phyloP scores from a whole-genome alignment of 2,329 filamentous ascomycete species.

The Talaromyces rugulosus region DNA sequence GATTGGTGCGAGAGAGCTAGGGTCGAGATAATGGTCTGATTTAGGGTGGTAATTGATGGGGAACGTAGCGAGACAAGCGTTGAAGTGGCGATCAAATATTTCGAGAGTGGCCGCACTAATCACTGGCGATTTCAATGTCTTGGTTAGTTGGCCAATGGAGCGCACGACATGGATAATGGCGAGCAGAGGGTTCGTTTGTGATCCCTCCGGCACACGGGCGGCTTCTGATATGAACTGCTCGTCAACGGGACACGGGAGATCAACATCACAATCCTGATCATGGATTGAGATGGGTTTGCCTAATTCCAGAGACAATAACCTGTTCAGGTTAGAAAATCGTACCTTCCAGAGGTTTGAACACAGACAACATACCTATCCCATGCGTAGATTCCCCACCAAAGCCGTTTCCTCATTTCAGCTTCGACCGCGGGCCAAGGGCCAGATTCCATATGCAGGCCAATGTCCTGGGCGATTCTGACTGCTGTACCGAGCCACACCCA shows the following conservation, averaged over 20 bases:
- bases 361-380: slow-evolving; percentile 64
- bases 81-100: slow-evolving; percentile 79
- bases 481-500: slow-evolving; percentile 82
- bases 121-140: slow-evolving; percentile 63
- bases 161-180: slow-evolving; percentile 78
- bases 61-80: slow-evolving; percentile 68
- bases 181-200: slow-evolving; percentile 67
- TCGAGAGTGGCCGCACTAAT: slow-evolving; percentile 65
- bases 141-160: slow-evolving; percentile 68
- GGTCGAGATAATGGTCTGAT: slow-evolving; percentile 65
- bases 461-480: slow-evolving; percentile 74
- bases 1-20: slow-evolving; percentile 69
- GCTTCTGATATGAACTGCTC: slow-evolving; percentile 60
- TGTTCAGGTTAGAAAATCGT: slow-evolving; percentile 26
- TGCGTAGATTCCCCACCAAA: slow-evolving; percentile 94
- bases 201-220: slow-evolving; percentile 38
- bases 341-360: not conserved
- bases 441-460: slow-evolving; percentile 73
- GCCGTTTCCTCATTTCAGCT: slow-evolving; percentile 76
- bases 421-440: slow-evolving; percentile 72
- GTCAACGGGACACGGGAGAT: slow-evolving; percentile 73
- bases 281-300: slow-evolving; percentile 78
- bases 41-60: slow-evolving; percentile 68
- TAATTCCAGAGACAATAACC: slow-evolving; percentile 71
- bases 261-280: slow-evolving; percentile 82